These are phyloP conservation scores for Nothophoma quercina DNA, from an alignment of 2,329 filamentous ascomycete species.

Conservation along the genomic window DNA sequence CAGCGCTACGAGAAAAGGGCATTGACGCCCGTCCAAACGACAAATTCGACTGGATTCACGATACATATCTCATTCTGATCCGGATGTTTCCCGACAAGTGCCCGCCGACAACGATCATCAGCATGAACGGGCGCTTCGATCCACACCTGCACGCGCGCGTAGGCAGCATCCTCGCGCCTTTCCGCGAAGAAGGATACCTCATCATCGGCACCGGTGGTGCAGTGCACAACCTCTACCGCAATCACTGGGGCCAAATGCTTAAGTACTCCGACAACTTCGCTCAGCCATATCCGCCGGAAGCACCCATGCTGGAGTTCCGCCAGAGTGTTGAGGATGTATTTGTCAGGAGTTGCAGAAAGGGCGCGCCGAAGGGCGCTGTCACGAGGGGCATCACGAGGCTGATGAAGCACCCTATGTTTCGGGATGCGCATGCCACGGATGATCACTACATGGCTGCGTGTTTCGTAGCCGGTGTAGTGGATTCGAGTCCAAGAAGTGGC, in stretches of 20 bases:
- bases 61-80: constrained; percentile 73
- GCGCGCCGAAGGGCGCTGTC: constrained; percentile 56
- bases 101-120: constrained; percentile 69
- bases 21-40: constrained; percentile 63
- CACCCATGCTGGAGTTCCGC: constrained; percentile 69
- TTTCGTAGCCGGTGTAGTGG: constrained; percentile 65
- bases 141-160: constrained; percentile 65
- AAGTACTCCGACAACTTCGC: constrained; percentile 69
- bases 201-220: constrained; percentile 68
- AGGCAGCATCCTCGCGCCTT: constrained; percentile 63
- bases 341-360: constrained; percentile 56
- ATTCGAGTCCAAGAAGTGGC: constrained; percentile 28
- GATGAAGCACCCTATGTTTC: constrained; percentile 72
- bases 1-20: constrained; percentile 59
- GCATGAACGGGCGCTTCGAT: constrained; percentile 63
- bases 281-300: constrained; percentile 64
- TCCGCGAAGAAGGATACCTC: constrained; percentile 64
- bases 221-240: constrained; percentile 75
- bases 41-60: constrained; percentile 75
- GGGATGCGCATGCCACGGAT: constrained; percentile 73
- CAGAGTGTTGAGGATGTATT: constrained; percentile 70
- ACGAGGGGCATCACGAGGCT: constrained; percentile 65
- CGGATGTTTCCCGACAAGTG: constrained; percentile 72
- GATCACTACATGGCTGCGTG: constrained; percentile 73
- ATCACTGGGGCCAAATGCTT: constrained; percentile 71